Conservation (phyloP, 306 rosid species). For the Cajanus cajan region DNA sequence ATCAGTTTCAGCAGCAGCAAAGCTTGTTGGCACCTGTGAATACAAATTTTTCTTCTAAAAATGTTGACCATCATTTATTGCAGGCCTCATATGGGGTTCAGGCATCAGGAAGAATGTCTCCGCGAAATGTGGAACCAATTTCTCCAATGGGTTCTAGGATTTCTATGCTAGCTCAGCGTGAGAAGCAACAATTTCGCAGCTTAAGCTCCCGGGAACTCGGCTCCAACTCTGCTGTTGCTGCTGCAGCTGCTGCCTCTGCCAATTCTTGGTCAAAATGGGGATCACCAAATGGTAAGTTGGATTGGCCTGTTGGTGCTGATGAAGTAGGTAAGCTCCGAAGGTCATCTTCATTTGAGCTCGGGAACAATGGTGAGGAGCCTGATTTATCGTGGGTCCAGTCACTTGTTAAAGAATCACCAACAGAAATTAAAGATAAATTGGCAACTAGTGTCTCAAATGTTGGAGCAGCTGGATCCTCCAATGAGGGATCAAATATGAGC, state of each 20-base stretch:
- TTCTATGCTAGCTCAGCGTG: constrained; percentile 76
- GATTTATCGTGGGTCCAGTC: constrained; percentile 97
- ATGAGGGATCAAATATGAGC: constrained; percentile 47
- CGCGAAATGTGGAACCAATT: constrained; percentile 77
- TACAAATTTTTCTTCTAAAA: constrained; percentile 70
- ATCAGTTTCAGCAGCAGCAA: constrained; percentile 95
- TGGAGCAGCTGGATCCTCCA: constrained; percentile 39
- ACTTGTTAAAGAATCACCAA: constrained; percentile 89
- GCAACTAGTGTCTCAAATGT: constrained; percentile 38
- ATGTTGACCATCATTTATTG: constrained; percentile 64
- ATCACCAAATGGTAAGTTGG: constrained; percentile 66
- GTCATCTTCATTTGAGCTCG: constrained; percentile 84
- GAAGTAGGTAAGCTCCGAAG: constrained; percentile 74
- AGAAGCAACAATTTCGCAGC: constrained; percentile 92
- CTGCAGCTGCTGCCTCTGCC: constrained; percentile 25
- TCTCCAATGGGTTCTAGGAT: constrained; percentile 78
- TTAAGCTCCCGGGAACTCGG: constrained; percentile 89
- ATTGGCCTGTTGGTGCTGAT: constrained; percentile 75
- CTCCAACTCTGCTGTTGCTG: constrained; percentile 53
- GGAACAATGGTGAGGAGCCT: constrained; percentile 88
- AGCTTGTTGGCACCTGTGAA: constrained; percentile 76
- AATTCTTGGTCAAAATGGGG: constrained; percentile 92
- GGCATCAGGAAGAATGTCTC: constrained; percentile 87
- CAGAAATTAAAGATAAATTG: constrained; percentile 66
- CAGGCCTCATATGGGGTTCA: constrained; percentile 76